phyloP scores from a whole-genome alignment of 352 stramenopile species.

The Globisporangium parvum region DNA sequence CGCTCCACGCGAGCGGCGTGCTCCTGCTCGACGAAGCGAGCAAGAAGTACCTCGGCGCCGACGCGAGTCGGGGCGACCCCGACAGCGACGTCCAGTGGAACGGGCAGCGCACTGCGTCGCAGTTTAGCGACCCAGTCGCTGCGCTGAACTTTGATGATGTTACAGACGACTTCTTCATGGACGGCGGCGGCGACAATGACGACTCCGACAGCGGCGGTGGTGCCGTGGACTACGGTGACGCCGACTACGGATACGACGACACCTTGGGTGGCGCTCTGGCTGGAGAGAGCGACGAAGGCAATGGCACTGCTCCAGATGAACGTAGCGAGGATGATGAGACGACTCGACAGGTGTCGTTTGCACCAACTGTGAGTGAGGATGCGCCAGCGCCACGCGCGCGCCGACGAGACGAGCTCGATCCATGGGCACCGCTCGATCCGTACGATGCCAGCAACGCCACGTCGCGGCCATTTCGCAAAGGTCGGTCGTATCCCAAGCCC shows the following conservation, averaged over 20 bases:
- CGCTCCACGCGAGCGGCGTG: slow-evolving; percentile 61
- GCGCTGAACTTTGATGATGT: slow-evolving; percentile 40
- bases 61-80: slow-evolving; percentile 7
- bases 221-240: too few species aligned
- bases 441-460: slow-evolving; percentile 70
- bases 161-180: slow-evolving; percentile 24
- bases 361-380: neutral
- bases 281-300: neutral
- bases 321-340: neutral
- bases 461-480: slow-evolving; percentile 68
- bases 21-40: slow-evolving; percentile 75
- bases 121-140: slow-evolving; percentile 12
- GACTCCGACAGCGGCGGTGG: slow-evolving; percentile 23
- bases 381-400: neutral
- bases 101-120: slow-evolving; percentile 1
- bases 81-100: slow-evolving; percentile 15
- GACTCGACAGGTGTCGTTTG: slow-evolving; percentile 9
- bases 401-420: slow-evolving; percentile 35
- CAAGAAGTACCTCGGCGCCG: slow-evolving; percentile 52
- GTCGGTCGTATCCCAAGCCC: slow-evolving; percentile 49
- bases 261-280: neutral
- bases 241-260: slow-evolving; percentile 9
- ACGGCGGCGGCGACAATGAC: slow-evolving; percentile 22
- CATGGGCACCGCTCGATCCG: slow-evolving; percentile 64
- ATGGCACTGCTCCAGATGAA: neutral